Base-by-base conservation (phyloP, 768 basidiomycete species). In the Termitomyces sp. region DNA sequence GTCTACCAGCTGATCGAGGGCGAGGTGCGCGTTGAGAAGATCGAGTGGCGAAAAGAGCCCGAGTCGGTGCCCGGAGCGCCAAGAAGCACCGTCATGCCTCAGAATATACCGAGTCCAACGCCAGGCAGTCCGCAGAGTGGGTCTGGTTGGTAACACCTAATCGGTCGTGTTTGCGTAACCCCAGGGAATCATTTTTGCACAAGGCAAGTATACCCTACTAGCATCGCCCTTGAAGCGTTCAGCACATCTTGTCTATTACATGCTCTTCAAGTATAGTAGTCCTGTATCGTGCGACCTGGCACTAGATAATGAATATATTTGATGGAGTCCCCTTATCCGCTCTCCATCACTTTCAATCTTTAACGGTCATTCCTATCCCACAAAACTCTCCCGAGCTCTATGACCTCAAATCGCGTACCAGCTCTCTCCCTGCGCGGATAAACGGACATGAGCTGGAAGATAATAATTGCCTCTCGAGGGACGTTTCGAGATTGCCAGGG, bases 1-100 rank as follows among this genome's bases (percentile, higher is more conserved):
- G 94, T 98, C 3, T 98, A 96, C 70, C 93, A 95, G 67, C 83
- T 96, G 31, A 88, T 96, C 46, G 93, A 95, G 43, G 91, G 92
- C 42, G 94, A 95, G 70, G 93, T 95, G 2, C 80, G 90, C n/a
- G 91, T 93, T 5, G 91, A 93, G 76, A 93, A 93, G 77, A 87
- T 93, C 55, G 90, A 92, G 69, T 92, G 86, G 76, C 76, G 88
- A 58, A 88, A 87, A 64, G 86, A 88, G 60, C 62, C 73, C 36
- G 80, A 73, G 31, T 53, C 57, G 49, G 71, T 72, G 26, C 66
- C 73, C 29, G 65, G 69, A 29, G 65, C 72, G 5, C 76, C 80
- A 9, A 71, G 78, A 46, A 77, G 75, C 58, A 73, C 72, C 13
- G 75, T 74, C 7, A 71, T 78, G 66, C 80, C 82, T 2, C 82